These are phyloP conservation scores for Thalassiosira exigua DNA, from an alignment of 352 stramenopile genomes.

Conservation along the genomic window DNA sequence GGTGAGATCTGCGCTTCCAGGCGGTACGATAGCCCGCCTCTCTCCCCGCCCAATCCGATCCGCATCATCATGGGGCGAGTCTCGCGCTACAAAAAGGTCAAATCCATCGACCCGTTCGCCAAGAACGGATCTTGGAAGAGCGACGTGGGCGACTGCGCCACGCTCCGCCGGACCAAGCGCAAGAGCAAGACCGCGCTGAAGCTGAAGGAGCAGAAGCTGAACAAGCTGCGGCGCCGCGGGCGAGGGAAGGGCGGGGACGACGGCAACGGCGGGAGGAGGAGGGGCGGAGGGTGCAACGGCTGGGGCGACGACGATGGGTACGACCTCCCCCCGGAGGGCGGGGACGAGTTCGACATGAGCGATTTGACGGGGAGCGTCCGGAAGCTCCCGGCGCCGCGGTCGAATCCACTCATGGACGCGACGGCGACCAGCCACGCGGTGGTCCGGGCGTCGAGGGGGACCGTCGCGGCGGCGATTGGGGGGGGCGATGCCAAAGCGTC, in stretches of 20 bases:
- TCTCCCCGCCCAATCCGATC: no score
- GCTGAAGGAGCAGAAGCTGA: slow-evolving; percentile 51
- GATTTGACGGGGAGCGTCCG: slow-evolving; percentile 77
- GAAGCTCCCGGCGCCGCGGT: slow-evolving; percentile 18
- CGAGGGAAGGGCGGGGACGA: slow-evolving; percentile 11
- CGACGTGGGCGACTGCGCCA: slow-evolving; percentile 35
- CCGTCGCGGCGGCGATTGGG: not conserved
- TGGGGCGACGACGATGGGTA: slow-evolving; percentile 55
- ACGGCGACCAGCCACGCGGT: not conserved
- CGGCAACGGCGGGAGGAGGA: not conserved
- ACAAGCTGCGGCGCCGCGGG: slow-evolving; percentile 22
- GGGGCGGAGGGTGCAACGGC: slow-evolving; percentile 37
- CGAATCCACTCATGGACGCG: slow-evolving; percentile 4
- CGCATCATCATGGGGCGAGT: slow-evolving; percentile 81
- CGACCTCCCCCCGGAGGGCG: slow-evolving; percentile 66
- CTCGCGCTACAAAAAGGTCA: slow-evolving; percentile 85
- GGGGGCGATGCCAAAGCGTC: slow-evolving; percentile 12
- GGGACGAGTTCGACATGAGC: slow-evolving; percentile 78
- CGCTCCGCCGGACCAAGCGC: slow-evolving; percentile 34
- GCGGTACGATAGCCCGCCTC: no score
- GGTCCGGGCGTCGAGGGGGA: slow-evolving; percentile 6
- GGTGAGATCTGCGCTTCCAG: no score
- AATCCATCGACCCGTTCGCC: slow-evolving; percentile 77
- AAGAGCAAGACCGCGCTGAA: slow-evolving; percentile 47
- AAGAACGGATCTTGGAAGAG: slow-evolving; percentile 58